phyloP scores from a whole-genome alignment of 2,329 filamentous ascomycete genomes.

The Mollisia scopiformis region DNA sequence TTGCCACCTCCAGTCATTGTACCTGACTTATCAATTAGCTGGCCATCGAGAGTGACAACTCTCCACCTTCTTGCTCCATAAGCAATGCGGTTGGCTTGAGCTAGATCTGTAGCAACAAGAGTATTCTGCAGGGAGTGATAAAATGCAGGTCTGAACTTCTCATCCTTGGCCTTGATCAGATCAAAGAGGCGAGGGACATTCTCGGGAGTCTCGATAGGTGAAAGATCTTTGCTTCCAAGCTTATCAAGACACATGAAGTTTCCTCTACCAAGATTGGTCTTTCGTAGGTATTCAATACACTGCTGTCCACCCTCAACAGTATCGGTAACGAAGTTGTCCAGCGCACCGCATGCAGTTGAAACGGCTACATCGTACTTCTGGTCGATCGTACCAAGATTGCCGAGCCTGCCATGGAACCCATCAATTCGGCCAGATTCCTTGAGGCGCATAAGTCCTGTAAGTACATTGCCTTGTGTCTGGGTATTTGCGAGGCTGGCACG shows the following conservation, averaged over 20 bases:
- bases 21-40: conserved; percentile 96
- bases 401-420: conserved; percentile 93
- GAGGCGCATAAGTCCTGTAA: conserved; percentile 89
- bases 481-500: conserved; percentile 86
- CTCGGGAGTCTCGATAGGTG: conserved; percentile 84
- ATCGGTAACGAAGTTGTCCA: conserved; percentile 97
- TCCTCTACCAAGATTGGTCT: conserved; percentile 94
- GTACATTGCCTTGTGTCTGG: conserved; percentile 90
- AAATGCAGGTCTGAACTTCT: conserved; percentile 86
- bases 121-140: conserved; percentile 96
- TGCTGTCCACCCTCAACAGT: conserved; percentile 95
- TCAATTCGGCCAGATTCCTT: conserved; percentile 96
- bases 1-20: conserved; percentile 98
- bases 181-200: conserved; percentile 92
- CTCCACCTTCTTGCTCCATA: conserved; percentile 94
- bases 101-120: conserved; percentile 85
- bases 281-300: conserved; percentile 95
- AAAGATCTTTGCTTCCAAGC: conserved; percentile 76
- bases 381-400: conserved; percentile 92
- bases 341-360: conserved; percentile 87
- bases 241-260: conserved; percentile 97
- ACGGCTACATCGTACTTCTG: conserved; percentile 96
- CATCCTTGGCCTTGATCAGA: conserved; percentile 84
- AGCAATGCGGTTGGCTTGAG: conserved; percentile 96
- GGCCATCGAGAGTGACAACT: conserved; percentile 92